A percentile compares a stretch with the other conserved stretches of the same genome.
Conservation (phyloP, 495 filamentous ascomycete genomes). For the Sordaria brevicollis region DNA sequence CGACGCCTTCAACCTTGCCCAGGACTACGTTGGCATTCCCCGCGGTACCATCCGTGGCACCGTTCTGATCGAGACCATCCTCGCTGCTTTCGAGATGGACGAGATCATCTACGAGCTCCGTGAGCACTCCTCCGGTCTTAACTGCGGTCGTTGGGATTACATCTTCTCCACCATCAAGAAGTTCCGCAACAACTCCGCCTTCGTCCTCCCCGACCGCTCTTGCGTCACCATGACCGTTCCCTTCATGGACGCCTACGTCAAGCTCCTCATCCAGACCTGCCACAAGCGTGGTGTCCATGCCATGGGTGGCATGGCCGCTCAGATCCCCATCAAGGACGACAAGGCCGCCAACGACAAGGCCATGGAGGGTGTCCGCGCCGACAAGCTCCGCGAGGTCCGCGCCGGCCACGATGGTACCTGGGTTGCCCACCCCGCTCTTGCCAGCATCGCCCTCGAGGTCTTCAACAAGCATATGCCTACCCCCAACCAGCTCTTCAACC, state of each 20-base stretch:
- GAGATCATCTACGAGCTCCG: constrained; percentile 99
- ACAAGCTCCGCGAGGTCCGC: constrained; percentile 93
- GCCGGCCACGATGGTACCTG: constrained; percentile 94
- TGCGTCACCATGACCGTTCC: constrained; percentile 96
- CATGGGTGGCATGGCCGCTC: constrained; percentile 99
- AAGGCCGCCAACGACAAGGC: constrained; percentile 81
- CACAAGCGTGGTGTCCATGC: constrained; percentile 92
- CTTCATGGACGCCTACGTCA: constrained; percentile 96
- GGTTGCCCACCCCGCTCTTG: constrained; percentile 95
- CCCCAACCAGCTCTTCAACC: constrained; percentile 88
- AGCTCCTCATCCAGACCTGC: constrained; percentile 94
- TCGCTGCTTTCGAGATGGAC: constrained; percentile 99
- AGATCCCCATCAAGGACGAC: constrained; percentile 97
- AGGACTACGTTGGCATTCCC: constrained; percentile 83
- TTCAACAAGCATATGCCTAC: constrained; percentile 99
- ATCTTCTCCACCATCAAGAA: constrained; percentile 99
- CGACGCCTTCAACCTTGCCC: constrained; percentile 92
- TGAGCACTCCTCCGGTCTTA: constrained; percentile 91
- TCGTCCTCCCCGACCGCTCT: constrained; percentile 85
- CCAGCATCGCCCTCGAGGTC: constrained; percentile 77
- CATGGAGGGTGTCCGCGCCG: constrained; percentile 85
- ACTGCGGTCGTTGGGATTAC: constrained; percentile 99
- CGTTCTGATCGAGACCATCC: constrained; percentile 96
- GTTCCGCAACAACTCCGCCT: constrained; percentile 88
- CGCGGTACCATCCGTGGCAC: constrained; percentile 92